Evolutionary conservation across 1,284 basidiomycete species (phyloP).

Genomic region (Leccinum pachyderme): DNA sequence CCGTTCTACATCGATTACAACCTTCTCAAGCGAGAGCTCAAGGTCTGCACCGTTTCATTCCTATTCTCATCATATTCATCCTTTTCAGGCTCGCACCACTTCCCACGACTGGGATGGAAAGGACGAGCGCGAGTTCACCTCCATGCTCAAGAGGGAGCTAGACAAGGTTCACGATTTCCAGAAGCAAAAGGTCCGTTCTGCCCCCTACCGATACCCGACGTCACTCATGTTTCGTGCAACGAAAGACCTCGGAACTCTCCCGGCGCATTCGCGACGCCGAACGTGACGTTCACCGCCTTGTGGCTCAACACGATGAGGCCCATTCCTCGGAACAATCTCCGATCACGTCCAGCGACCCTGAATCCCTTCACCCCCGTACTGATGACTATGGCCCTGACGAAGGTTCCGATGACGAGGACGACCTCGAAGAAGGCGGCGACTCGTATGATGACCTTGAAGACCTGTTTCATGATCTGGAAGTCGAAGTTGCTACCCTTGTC

Average conservation of each 20-base stretch:
- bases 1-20: conserved; percentile 91
- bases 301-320: conserved; percentile 51
- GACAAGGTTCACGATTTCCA: conserved; percentile 98
- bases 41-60: conserved; percentile 44
- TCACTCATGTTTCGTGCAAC: conserved; percentile 4
- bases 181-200: conserved; percentile 68
- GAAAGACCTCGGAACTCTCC: conserved; percentile 80
- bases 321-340: conserved; percentile 34
- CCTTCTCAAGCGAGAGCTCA: conserved; percentile 85
- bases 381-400: conserved; percentile 62
- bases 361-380: conserved; percentile 49
- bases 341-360: conserved; percentile 43
- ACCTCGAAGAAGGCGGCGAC: conserved; percentile 58
- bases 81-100: conserved; percentile 54
- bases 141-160: conserved; percentile 81
- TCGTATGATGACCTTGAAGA: conserved; percentile 84
- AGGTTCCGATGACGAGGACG: conserved; percentile 69
- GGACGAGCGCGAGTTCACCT: conserved; percentile 82
- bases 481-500: conserved; percentile 93
- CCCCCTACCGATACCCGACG: not conserved
- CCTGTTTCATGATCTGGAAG: conserved; percentile 87
- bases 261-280: conserved; percentile 80
- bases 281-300: conserved; percentile 73
- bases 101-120: conserved; percentile 65
- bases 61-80: not conserved